phyloP scores from a whole-genome alignment of 139 green algal species.

The Tetradesmus lagerheimii region DNA sequence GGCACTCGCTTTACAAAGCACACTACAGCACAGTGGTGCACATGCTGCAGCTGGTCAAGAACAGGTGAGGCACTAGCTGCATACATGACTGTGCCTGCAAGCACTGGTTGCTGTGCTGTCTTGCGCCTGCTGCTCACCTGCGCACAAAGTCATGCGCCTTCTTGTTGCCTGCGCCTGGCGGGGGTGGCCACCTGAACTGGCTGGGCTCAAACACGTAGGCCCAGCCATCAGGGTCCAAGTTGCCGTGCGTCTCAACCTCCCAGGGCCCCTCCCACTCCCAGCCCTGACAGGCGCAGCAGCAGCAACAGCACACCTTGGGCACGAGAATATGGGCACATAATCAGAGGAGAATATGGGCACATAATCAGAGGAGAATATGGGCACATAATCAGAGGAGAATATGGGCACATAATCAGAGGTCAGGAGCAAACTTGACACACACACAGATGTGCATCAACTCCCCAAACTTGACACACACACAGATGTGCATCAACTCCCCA shows the following conservation, averaged over 20 bases:
- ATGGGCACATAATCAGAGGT: no score
- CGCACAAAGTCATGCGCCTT: slow-evolving; percentile 43
- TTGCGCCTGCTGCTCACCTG: slow-evolving; percentile 7
- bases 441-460: background rate
- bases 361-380: no score
- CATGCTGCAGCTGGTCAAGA: background rate
- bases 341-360: no score
- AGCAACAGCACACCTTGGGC: background rate
- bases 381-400: no score
- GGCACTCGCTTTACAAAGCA: no score
- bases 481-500: background rate
- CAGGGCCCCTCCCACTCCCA: slow-evolving; percentile 86
- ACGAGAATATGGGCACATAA: no score
- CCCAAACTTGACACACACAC: background rate
- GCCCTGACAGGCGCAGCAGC: slow-evolving; percentile 37
- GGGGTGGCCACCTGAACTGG: slow-evolving; percentile 44
- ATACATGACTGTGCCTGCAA: background rate
- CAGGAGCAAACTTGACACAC: no score
- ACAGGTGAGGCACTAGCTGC: background rate
- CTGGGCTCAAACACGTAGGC: slow-evolving; percentile 65
- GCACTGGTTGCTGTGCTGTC: background rate
- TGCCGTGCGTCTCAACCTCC: slow-evolving; percentile 67
- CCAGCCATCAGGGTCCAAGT: slow-evolving; percentile 81
- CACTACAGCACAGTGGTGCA: no score
- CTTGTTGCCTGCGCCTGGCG: slow-evolving; percentile 32